Evolutionary conservation across 129 eudicot genomes (phyloP), one percentile per base, ranked within the genome.

Genomic region (Ambrosia artemisiifolia): DNA sequence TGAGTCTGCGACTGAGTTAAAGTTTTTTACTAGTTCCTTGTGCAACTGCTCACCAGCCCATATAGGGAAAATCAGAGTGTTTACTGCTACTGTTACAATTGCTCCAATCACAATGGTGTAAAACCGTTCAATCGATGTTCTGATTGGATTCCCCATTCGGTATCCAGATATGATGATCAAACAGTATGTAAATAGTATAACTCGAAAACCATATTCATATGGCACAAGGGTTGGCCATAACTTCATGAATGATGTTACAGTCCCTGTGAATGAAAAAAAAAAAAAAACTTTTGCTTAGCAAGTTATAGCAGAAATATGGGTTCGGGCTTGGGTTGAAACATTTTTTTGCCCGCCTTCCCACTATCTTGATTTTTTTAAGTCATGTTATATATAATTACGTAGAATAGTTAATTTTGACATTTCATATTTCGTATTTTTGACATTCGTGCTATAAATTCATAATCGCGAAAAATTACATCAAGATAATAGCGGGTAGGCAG

Each of bases 41-140:
- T 86, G 95, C 69, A 91, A 69, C 63, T 84, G 88, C 73, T 91
- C 95, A 54, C 89, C 97, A 64, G 92, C 92, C 92, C 92, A 91
- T 77, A 91, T 83, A 32, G 97, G 97, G 55, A 83, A 81, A 61
- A 88, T 64, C 0, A 83, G 71, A 17, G 82, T 75, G 65, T 90
- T 90, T 43, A 87, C 89, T 32, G 74, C 50, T 7, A 85, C 80
- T 24, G 95, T 83, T 16, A 85, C 86, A 9, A 87, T 64, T 44
- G 77, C 95, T 71, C 95, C 97, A 71, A 87, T 88, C 14, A 80
- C 83, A 11, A 91, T 88, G 0, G 91, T 81, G 76, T 85, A 91
- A 10, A 91, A 88, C n/a, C 91, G 71, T 35, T 83, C 91, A 70
- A 88, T 83, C 53, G 97, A 72, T 16, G 88, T 85, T 71, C 79